Evolutionary conservation across 108 stramenopile species (phyloP), one percentile per base, ranked within the genome.

Genomic region (Nannochloropsis salina): DNA sequence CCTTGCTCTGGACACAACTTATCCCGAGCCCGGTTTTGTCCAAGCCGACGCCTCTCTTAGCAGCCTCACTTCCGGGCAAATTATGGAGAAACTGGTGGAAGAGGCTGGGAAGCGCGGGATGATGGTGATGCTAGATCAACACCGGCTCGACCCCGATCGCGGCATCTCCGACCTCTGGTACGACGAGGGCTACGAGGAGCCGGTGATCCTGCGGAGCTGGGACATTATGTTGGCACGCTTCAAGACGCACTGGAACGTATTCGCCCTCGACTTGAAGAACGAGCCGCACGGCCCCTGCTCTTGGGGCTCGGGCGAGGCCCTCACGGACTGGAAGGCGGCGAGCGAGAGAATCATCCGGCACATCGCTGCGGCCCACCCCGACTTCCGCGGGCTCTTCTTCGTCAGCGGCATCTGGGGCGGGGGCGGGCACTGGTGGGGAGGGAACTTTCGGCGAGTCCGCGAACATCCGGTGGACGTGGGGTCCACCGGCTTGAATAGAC

Each of bases 351-450:
- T 74, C 3, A 74, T 74, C 3, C 15, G n/a, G 61, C n/a, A n/a
- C n/a, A 74, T 74, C 61, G 61, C 61, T 74, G 20, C 15, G 4
- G 61, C 61, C 61, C 61, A 74, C 61, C 61, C 61, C n/a, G 61
- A 74, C 8, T 74, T 74, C n/a, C n/a, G 15, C 20, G 61, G 61
- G 61, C 61, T 74, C 20, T 74, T 74, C 61, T 74, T 74, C n/a
- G 61, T 74, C 20, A 74, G 61, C 6, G 61, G 61, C 20, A 74
- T 74, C 15, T 74, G 61, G 61, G 61, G 61, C 4, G 61, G 61
- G 61, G 61, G 61, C 20, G 61, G 61, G 61, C 61, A 74, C n/a
- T 74, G 61, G 61, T 74, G 61, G 61, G 61, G 61, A 51, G 47
- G 47, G 15, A 51, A 51, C 47, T 51, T 51, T 15, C 10, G 47